These are phyloP conservation scores for Lenwebbia sp. DNA, from an alignment of 345 rosid genomes.

Conservation along the genomic window DNA sequence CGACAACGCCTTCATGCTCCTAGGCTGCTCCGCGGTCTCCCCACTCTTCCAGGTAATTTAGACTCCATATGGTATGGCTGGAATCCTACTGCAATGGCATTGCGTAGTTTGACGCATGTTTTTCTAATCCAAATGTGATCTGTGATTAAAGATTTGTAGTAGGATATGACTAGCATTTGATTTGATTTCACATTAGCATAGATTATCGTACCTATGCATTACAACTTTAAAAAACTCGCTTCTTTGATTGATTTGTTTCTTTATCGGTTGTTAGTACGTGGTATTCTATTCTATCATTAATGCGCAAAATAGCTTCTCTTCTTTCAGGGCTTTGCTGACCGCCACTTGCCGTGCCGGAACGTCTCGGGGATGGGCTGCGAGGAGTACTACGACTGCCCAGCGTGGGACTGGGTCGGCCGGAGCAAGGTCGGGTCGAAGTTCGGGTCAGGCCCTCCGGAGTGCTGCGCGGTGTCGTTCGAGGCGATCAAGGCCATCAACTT, in stretches of 20 bases:
- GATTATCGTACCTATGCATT: neutral
- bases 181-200: neutral
- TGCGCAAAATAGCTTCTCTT: neutral
- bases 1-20: slow-evolving; percentile 78
- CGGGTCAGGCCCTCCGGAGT: slow-evolving; percentile 65
- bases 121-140: neutral
- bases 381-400: slow-evolving; percentile 68
- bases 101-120: neutral
- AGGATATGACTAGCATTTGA: neutral
- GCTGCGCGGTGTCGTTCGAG: slow-evolving; percentile 69
- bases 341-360: slow-evolving; percentile 74
- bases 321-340: slow-evolving; percentile 51
- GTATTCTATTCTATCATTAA: neutral
- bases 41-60: slow-evolving; percentile 45
- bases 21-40: slow-evolving; percentile 71
- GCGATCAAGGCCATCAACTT: slow-evolving; percentile 65
- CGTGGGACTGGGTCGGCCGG: slow-evolving; percentile 46
- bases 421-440: neutral
- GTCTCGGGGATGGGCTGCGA: slow-evolving; percentile 93
- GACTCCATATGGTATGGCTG: neutral
- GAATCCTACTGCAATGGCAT: neutral
- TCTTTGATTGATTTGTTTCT: neutral
- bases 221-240: neutral
- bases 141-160: neutral
- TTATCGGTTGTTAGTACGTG: neutral